These are phyloP conservation scores for Ambrosiella xylebori DNA, from an alignment of 2,329 filamentous ascomycete genomes.

Conservation along the genomic window DNA sequence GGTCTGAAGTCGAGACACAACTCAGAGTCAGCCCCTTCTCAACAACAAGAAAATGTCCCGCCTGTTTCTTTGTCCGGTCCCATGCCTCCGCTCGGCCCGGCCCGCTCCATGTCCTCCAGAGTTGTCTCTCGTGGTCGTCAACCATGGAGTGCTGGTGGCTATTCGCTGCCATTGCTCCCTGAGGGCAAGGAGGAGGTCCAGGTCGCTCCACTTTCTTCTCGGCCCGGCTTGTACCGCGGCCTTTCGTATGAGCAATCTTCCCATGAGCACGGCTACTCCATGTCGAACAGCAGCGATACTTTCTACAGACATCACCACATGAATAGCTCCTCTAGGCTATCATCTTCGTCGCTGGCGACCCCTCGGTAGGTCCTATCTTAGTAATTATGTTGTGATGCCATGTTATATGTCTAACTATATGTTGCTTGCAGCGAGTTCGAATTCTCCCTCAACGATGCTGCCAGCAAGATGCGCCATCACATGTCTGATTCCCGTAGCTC, in stretches of 20 bases:
- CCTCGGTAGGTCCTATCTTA: slow-evolving; percentile 7
- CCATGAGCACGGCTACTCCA: slow-evolving; percentile 13
- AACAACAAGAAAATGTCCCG: background rate
- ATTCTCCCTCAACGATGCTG: slow-evolving; percentile 7
- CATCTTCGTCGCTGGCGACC: slow-evolving; percentile 13
- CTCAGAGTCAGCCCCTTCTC: slow-evolving; percentile 10
- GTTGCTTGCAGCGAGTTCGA: slow-evolving; percentile 7
- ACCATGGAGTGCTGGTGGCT: slow-evolving; percentile 35
- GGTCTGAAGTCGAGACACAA: slow-evolving; percentile 9
- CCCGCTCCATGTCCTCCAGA: slow-evolving; percentile 11
- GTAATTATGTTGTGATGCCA: background rate
- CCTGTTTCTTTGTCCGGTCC: slow-evolving; percentile 2
- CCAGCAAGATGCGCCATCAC: slow-evolving; percentile 20
- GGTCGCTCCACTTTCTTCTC: slow-evolving; percentile 12
- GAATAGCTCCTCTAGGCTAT: slow-evolving; percentile 14
- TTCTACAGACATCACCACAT: slow-evolving; percentile 16
- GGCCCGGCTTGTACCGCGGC: slow-evolving; percentile 7
- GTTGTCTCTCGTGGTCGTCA: slow-evolving; percentile 19
- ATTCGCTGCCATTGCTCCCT: slow-evolving; percentile 27
- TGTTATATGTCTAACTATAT: background rate
- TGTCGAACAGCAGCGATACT: slow-evolving; percentile 15
- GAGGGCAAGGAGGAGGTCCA: slow-evolving; percentile 21
- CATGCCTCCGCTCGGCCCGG: slow-evolving; percentile 2
- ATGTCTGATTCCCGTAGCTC: slow-evolving; percentile 36
- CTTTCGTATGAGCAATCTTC: slow-evolving; percentile 13